These are phyloP conservation scores for Neurospora sp. DNA, from an alignment of 2,329 filamentous ascomycete species.

Conservation along the genomic window DNA sequence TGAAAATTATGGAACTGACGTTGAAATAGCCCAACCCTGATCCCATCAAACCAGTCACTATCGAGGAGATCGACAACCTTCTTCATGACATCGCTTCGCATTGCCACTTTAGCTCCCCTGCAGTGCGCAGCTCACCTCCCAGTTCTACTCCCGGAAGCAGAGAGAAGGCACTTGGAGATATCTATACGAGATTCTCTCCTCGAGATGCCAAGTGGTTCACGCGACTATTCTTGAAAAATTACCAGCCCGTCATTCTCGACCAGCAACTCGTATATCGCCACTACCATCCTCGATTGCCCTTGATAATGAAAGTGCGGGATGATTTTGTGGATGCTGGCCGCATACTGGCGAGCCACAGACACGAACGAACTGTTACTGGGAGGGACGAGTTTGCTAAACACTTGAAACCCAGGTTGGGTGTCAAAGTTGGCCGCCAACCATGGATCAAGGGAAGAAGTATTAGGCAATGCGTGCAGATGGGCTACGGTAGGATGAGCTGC, in stretches of 20 bases:
- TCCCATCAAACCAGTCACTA: slow-evolving; percentile 37
- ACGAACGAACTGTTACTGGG: slow-evolving; percentile 18
- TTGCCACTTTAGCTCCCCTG: slow-evolving; percentile 60
- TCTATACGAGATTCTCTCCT: slow-evolving; percentile 53
- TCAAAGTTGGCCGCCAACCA: slow-evolving; percentile 54
- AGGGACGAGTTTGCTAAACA: slow-evolving; percentile 20
- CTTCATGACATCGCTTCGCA: slow-evolving; percentile 58
- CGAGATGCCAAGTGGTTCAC: slow-evolving; percentile 81
- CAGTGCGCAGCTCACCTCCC: slow-evolving; percentile 34
- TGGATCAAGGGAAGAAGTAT: slow-evolving; percentile 62
- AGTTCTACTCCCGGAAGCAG: slow-evolving; percentile 17
- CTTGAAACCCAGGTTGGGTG: slow-evolving; percentile 44
- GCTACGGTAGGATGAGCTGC: slow-evolving; percentile 53
- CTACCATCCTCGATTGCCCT: slow-evolving; percentile 61
- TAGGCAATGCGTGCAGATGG: slow-evolving; percentile 62
- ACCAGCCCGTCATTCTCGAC: slow-evolving; percentile 56
- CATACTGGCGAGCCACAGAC: slow-evolving; percentile 34
- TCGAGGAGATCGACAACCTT: slow-evolving; percentile 62
- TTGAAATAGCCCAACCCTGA: slow-evolving; percentile 38
- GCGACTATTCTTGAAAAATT: slow-evolving; percentile 67
- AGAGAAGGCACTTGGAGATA: slow-evolving; percentile 37
- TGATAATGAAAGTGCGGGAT: slow-evolving; percentile 59
- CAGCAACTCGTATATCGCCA: slow-evolving; percentile 40
- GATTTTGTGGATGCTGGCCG: slow-evolving; percentile 51
- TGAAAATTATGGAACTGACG: slow-evolving; percentile 6